These are phyloP conservation scores for Fusarium sp. DNA, from an alignment of 2,329 filamentous ascomycete species.

Conservation along the genomic window DNA sequence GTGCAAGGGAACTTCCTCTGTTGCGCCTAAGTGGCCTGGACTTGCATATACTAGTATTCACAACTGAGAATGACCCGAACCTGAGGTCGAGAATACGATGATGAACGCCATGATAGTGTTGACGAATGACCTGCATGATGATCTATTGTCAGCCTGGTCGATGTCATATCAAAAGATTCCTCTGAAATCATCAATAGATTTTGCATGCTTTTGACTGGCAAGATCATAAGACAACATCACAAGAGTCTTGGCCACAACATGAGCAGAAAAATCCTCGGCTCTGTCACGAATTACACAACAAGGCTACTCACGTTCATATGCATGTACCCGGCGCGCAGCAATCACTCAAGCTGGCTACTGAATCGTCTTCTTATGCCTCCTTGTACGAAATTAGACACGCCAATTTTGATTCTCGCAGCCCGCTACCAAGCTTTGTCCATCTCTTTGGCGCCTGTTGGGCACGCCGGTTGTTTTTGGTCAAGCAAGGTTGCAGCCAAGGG, in stretches of 20 bases:
- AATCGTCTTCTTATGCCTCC: constrained; percentile 27
- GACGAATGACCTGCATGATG: background rate
- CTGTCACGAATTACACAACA: constrained; percentile 3
- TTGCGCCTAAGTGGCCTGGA: constrained; percentile 18
- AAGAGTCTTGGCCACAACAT: constrained; percentile 10
- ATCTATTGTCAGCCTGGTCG: background rate
- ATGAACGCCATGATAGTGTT: constrained; percentile 19
- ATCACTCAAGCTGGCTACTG: constrained; percentile 24
- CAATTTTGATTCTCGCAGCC: constrained; percentile 14
- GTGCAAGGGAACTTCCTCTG: constrained; percentile 15
- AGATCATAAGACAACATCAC: constrained; percentile 7
- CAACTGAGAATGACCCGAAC: constrained; percentile 7
- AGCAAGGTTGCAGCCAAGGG: constrained; percentile 27
- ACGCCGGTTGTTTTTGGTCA: constrained; percentile 30
- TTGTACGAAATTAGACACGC: constrained; percentile 20
- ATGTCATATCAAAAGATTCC: constrained; percentile 1
- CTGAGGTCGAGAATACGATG: constrained; percentile 16
- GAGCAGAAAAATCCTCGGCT: constrained; percentile 8
- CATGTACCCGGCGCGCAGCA: constrained; percentile 14
- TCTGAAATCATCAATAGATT: background rate
- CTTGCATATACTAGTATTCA: background rate
- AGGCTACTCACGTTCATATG: constrained; percentile 11
- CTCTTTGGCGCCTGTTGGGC: constrained; percentile 9
- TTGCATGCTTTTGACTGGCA: constrained; percentile 7
- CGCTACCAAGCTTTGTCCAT: constrained; percentile 21